Evolutionary conservation across 2,329 filamentous ascomycete species (phyloP).

Genomic region (Alternaria burnsii): DNA sequence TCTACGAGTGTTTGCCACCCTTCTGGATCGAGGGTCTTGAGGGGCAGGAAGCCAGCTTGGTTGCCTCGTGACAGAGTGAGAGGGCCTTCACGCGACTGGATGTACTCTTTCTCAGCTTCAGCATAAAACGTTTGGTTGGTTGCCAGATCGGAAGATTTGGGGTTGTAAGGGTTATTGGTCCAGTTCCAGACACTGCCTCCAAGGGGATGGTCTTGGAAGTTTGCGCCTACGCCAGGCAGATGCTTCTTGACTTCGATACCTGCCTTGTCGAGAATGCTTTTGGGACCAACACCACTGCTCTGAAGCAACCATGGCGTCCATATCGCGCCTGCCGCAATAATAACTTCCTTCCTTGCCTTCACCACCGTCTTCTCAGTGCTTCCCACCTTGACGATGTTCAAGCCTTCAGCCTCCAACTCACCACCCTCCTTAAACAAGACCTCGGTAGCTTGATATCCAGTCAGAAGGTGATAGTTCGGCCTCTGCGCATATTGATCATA

Average conservation of each 20-base stretch:
- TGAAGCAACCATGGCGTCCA: neutral
- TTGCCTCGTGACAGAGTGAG: neutral
- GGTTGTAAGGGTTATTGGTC: constrained; percentile 8
- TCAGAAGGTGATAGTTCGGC: constrained; percentile 35
- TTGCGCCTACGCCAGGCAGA: constrained; percentile 39
- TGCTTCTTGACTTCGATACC: constrained; percentile 33
- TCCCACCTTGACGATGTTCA: neutral
- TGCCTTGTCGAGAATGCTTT: constrained; percentile 20
- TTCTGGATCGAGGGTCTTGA: constrained; percentile 56
- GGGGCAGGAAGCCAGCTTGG: constrained; percentile 62
- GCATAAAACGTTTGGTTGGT: neutral
- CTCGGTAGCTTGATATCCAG: constrained; percentile 21
- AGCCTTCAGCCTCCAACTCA: neutral
- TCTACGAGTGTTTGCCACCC: constrained; percentile 14
- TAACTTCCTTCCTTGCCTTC: neutral
- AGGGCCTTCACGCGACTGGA: neutral
- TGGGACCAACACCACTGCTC: neutral
- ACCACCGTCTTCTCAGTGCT: neutral
- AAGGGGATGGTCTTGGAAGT: constrained; percentile 44
- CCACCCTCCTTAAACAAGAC: neutral
- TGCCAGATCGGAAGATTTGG: neutral
- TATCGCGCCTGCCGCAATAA: neutral
- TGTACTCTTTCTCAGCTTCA: neutral
- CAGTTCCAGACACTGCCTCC: constrained; percentile 7
- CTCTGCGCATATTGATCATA: constrained; percentile 35